phyloP scores from a whole-genome alignment of 352 stramenopile genomes.

The Globisporangium barbulae region DNA sequence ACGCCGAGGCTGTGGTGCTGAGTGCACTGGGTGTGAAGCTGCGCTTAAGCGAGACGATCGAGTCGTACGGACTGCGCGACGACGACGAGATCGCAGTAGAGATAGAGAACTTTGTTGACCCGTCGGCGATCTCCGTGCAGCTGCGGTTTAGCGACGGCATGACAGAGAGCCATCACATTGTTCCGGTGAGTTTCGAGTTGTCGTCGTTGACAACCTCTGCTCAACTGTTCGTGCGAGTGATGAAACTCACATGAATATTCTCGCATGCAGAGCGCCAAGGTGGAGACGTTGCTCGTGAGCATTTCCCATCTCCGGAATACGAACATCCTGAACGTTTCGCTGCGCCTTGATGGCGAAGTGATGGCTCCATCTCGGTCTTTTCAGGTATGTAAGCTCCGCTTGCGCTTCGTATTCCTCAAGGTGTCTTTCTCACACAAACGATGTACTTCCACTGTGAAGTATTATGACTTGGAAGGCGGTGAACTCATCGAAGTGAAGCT shows the following conservation, averaged over 20 bases:
- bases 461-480: constrained; percentile 65
- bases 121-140: constrained; percentile 34
- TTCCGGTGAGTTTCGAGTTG: constrained; percentile 27
- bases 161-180: constrained; percentile 29
- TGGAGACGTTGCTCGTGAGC: constrained; percentile 37
- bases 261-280: constrained; percentile 32
- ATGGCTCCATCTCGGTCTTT: constrained; percentile 44
- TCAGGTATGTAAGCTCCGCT: constrained; percentile 23
- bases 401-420: not conserved
- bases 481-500: constrained; percentile 68
- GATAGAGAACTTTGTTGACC: constrained; percentile 34
- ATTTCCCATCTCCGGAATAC: constrained; percentile 27
- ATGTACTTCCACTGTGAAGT: constrained; percentile 19
- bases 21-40: constrained; percentile 41
- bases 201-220: not conserved
- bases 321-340: constrained; percentile 24
- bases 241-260: not conserved
- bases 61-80: constrained; percentile 48
- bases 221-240: not conserved
- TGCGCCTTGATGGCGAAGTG: constrained; percentile 51
- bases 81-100: constrained; percentile 62
- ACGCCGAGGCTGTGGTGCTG: constrained; percentile 50
- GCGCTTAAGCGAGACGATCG: constrained; percentile 38
- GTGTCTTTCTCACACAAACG: not conserved
- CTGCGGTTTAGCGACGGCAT: constrained; percentile 44